Base-by-base conservation (phyloP, 257 asterid genomes). In the Verbena officinalis region DNA sequence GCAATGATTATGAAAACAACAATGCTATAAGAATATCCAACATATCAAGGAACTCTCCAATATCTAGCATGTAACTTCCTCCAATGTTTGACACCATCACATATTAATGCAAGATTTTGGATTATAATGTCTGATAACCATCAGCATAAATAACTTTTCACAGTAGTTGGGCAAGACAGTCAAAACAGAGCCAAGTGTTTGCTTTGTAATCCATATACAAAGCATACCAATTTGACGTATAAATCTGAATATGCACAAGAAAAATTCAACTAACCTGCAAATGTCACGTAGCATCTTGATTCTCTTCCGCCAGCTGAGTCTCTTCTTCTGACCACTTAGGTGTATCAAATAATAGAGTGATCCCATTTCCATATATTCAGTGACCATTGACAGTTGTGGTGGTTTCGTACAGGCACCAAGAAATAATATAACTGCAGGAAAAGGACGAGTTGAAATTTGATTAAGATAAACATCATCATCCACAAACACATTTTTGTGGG, bases 331-430 rank as follows among this genome's bases (percentile, higher is more conserved):
- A 70, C 97, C 96, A 65, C 99, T 90, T 57, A 80, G 69, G 74
- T 94, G 96, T 69, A 94, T 84, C 88, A 94, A 80, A 72, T 83
- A 77, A 62, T 88, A 94, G 38, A 94, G 73, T 9, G 99, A 94
- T 36, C 99, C 99, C 96, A 90, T 90, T 76, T 94, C 99, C 97
- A 94, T 88, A 87, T 87, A 94, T 74, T 94, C 99, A 15, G 99
- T 90, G 66, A 90, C 59, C 96, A 90, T 86, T 5, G 96, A 94
- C 78, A 94, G 73, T 21, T 79, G 96, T 56, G 99, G 99, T 61
- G 99, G 99, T 72, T 54, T 86, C 21, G 93, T 94, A 77, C 99
- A 94, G 70, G 99, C 99, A 39, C 99, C 99, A 68, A 94, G 89
- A 80, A 94, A 94, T 71, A 94, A 73, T 78, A 90, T 94, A 69